phyloP scores from a whole-genome alignment of 2,329 filamentous ascomycete species.

The Fusarium praegraminearum region DNA sequence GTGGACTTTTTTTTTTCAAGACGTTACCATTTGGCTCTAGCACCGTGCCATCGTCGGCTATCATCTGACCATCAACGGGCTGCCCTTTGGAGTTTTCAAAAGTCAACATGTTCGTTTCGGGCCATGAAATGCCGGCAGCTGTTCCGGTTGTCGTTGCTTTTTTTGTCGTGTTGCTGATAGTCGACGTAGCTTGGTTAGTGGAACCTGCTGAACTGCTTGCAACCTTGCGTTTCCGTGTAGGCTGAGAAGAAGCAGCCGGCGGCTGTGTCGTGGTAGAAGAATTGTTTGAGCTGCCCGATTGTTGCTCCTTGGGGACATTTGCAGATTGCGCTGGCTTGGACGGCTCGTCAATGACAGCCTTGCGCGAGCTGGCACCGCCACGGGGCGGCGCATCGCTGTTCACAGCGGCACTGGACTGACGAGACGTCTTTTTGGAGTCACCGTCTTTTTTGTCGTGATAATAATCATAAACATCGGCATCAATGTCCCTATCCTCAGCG shows the following conservation, averaged over 20 bases:
- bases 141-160: conserved; percentile 48
- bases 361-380: conserved; percentile 56
- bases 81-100: conserved; percentile 79
- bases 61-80: conserved; percentile 80
- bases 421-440: conserved; percentile 68
- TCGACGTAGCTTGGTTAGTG: conserved; percentile 39
- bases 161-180: conserved; percentile 41
- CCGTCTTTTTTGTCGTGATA: conserved; percentile 66
- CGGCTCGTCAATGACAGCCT: conserved; percentile 55
- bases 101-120: conserved; percentile 87
- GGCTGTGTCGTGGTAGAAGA: conserved; percentile 62
- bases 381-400: conserved; percentile 53
- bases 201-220: conserved; percentile 54
- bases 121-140: conserved; percentile 57
- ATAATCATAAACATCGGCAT: conserved; percentile 85
- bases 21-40: conserved; percentile 83
- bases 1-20: conserved; percentile 32
- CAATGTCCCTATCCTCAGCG: conserved; percentile 91
- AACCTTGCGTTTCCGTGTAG: conserved; percentile 89
- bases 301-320: conserved; percentile 55
- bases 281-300: conserved; percentile 42
- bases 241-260: conserved; percentile 58
- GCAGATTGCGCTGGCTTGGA: conserved; percentile 52
- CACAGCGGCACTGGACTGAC: conserved; percentile 57
- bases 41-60: conserved; percentile 90